phyloP scores from a whole-genome alignment of 345 rosid genomes.

The Salix koriyanagi region DNA sequence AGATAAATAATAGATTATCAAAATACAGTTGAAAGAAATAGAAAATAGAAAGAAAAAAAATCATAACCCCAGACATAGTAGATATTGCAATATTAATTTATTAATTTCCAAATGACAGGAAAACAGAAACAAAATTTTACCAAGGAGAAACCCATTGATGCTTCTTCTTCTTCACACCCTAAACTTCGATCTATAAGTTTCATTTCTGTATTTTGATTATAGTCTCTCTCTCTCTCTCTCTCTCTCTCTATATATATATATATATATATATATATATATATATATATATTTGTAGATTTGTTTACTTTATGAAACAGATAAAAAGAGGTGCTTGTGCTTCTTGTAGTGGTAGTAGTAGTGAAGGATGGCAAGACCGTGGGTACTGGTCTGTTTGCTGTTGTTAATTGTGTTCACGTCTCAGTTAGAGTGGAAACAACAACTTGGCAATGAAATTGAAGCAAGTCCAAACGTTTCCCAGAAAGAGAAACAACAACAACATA shows the following conservation, averaged over 20 bases:
- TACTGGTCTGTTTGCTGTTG: constrained; percentile 57
- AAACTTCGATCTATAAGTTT: constrained; percentile 5
- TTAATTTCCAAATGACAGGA: not conserved
- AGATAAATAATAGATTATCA: too few species aligned
- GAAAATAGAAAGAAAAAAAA: too few species aligned
- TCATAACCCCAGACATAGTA: not conserved
- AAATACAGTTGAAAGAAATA: too few species aligned
- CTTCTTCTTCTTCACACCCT: not conserved
- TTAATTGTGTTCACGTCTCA: constrained; percentile 62
- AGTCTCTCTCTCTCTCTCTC: too few species aligned
- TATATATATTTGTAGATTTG: too few species aligned
- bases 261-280: too few species aligned
- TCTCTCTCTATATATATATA: too few species aligned
- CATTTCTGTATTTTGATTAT: not conserved
- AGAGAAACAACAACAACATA: constrained; percentile 36
- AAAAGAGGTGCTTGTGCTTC: not conserved
- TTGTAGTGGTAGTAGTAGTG: not conserved
- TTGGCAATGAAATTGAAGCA: constrained; percentile 51
- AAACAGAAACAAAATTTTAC: not conserved
- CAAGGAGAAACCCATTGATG: not conserved
- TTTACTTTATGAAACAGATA: not conserved
- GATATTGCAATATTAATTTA: not conserved
- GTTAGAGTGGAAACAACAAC: constrained; percentile 74
- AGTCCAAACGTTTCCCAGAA: constrained; percentile 29
- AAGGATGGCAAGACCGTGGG: constrained; percentile 65